Evolutionary conservation across 768 basidiomycete genomes (phyloP), one percentile per base, ranked within the genome.

Genomic region (Zangia roseola): DNA sequence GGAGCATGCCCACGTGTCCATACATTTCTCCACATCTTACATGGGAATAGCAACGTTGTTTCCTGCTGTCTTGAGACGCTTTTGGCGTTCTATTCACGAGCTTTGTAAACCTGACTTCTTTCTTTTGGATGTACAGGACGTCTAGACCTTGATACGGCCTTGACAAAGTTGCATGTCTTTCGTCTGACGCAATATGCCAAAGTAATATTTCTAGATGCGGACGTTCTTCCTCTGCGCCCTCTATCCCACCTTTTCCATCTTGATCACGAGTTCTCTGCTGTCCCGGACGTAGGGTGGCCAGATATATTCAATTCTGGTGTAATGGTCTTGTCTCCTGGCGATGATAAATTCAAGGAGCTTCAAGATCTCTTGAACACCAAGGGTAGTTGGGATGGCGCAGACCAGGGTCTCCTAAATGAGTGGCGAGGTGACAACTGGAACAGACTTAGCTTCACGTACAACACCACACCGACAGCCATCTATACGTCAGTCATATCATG

Each of bases 231-330:
- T 45, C 76, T 91, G 43, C 82, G 88, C 41, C 90, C 95, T 24
- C 74, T 99, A 46, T 88, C 91, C 30, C 94, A 95, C 70, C 83
- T 99, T n/a, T 97, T 99, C 69, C 75, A 77, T 28, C 69, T 88
- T 40, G 80, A 87, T 5, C 76, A 86, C 64, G 84, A 90, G 53
- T 94, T 99, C 64, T 86, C 94, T 35, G 97, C 97, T 9, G 89
- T 86, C 8, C 94, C 97, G 10, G 97, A 99, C 68, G 91, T 94
- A 26, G 97, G 97, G 57, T 99, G 97, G 97, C 97, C 97, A 34
- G 97, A 99, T 70, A 94, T 97, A 53, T 99, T 99, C 76, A 99
- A 99, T 68, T 95, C 94, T 20, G 97, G 97, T 33, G 85, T 98
- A 39, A 79, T 99, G 71, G 93, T 98, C 43, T 69, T 93, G 31